Base-by-base conservation (phyloP, 345 rosid genomes). In the Corchorus olitorius region DNA sequence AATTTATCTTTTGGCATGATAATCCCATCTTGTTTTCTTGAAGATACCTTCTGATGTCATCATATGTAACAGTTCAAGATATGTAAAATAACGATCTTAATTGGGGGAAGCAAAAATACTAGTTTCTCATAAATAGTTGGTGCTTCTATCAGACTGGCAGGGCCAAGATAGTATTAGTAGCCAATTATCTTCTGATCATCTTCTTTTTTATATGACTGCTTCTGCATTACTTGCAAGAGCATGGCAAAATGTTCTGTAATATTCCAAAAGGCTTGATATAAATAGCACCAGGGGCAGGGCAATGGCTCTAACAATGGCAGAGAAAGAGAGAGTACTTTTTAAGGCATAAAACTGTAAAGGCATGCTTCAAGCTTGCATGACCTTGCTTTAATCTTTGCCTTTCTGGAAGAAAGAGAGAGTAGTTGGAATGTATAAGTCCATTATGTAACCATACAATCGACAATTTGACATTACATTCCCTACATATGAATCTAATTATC, bases 331-430 rank as follows among this genome's bases (percentile, higher is more conserved):
- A 50, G 22, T 34, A 33, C 45, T 39, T 39, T 39, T 67, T 48
- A 22, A 22, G 55, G n/a, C 46, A 69, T 52, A 61, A 70, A 34
- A 9, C 4, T 50, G 60, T 50, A 68, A 46, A 67, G 60, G n/a
- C 58, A 34, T 34, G 9, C 45, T 52, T 70, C 60, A 52, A 69
- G 45, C 43, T 60, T 50, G 59, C 22, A 50, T 52, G 60, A 70
- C 60, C 4, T 70, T 70, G 73, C 60, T 70, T 70, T 70, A 70
- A 52, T 49, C 37, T 68, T 68, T 68, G 7, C 73, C 60, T 8
- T 49, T 68, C 50, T 17, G 3, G 16, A 6, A 45, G 17, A 15
- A 33, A 33, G 41, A 49, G 39, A 68, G 45, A 69, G 59, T 50
- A 22, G 59, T 69, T 69, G 59, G 59, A 16, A 33, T 69, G 59